Percentiles rank a stretch among this genome's conserved stretches.
Conservation (phyloP, 1,139 yeast genomes). For the Geotrichum australiense region DNA sequence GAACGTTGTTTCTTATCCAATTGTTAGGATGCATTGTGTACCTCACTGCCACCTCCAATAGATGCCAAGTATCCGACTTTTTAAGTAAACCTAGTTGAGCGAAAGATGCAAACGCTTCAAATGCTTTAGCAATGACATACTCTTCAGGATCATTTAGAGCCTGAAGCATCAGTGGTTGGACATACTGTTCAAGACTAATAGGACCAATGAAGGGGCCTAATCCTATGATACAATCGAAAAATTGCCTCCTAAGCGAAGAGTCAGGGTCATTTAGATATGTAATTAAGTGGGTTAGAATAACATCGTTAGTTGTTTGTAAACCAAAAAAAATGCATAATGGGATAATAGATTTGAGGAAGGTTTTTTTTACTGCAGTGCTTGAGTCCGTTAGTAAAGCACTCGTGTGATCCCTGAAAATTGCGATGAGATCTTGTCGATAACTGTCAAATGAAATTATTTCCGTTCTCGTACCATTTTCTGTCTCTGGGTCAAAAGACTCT, state of each 20-base stretch:
- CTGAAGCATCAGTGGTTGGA: slow-evolving; percentile 76
- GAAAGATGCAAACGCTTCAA: slow-evolving; percentile 57
- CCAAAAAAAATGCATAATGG: slow-evolving; percentile 82
- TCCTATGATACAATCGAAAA: slow-evolving; percentile 69
- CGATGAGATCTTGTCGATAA: slow-evolving; percentile 24
- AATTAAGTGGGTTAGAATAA: slow-evolving; percentile 80
- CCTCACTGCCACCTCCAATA: slow-evolving; percentile 43
- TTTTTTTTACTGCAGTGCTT: slow-evolving; percentile 57
- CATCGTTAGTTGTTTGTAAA: slow-evolving; percentile 77
- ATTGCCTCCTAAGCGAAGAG: slow-evolving; percentile 57
- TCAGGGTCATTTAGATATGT: slow-evolving; percentile 83
- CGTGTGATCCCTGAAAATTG: slow-evolving; percentile 58
- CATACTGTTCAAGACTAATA: slow-evolving; percentile 76
- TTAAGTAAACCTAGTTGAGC: slow-evolving; percentile 50
- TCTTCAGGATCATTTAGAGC: slow-evolving; percentile 80
- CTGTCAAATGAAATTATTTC: slow-evolving; percentile 33
- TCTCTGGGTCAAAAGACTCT: slow-evolving; percentile 37
- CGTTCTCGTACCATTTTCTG: slow-evolving; percentile 36
- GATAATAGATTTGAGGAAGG: slow-evolving; percentile 59
- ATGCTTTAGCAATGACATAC: slow-evolving; percentile 66
- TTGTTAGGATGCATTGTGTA: slow-evolving; percentile 77
- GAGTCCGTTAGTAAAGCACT: slow-evolving; percentile 63
- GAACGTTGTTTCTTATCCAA: slow-evolving; percentile 69
- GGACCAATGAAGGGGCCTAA: slow-evolving; percentile 78
- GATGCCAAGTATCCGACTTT: slow-evolving; percentile 45